Evolutionary conservation across 1,139 yeast species (phyloP).

Genomic region (Candida freyschussii): DNA sequence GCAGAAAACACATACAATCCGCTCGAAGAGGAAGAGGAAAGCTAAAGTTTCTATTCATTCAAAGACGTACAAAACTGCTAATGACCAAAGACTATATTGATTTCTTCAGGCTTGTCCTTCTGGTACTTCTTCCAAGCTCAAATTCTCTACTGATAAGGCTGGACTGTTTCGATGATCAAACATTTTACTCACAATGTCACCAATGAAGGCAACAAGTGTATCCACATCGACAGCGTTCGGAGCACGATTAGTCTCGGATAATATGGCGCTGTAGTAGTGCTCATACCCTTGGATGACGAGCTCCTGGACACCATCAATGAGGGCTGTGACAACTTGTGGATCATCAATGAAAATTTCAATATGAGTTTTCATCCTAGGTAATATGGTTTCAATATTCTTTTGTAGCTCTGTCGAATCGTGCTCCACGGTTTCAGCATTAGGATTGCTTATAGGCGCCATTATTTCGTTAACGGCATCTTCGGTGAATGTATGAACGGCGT

Average conservation of each 20-base stretch:
- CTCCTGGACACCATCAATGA: slow-evolving; percentile 59
- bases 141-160: slow-evolving; percentile 3
- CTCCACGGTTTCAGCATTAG: slow-evolving; percentile 23
- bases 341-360: slow-evolving; percentile 44
- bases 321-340: slow-evolving; percentile 40
- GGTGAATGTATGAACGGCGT: slow-evolving; percentile 62
- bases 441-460: slow-evolving; percentile 19
- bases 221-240: slow-evolving; percentile 53
- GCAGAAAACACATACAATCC: slow-evolving; percentile 85
- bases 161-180: slow-evolving; percentile 17
- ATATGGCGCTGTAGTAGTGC: slow-evolving; percentile 32
- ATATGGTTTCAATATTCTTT: slow-evolving; percentile 42
- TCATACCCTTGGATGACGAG: slow-evolving; percentile 46
- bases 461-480: slow-evolving; percentile 36
- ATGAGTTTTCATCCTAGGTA: slow-evolving; percentile 53
- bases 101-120: not conserved
- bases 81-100: not conserved
- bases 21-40: slow-evolving; percentile 57
- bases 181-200: slow-evolving; percentile 37
- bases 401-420: slow-evolving; percentile 40
- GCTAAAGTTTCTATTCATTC: not conserved
- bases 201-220: slow-evolving; percentile 45
- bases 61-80: not conserved
- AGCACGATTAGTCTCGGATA: slow-evolving; percentile 25
- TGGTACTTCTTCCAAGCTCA: slow-evolving; percentile 1